These are phyloP conservation scores for Eucalyptus fibrosa DNA, from an alignment of 345 rosid genomes.

Conservation along the genomic window DNA sequence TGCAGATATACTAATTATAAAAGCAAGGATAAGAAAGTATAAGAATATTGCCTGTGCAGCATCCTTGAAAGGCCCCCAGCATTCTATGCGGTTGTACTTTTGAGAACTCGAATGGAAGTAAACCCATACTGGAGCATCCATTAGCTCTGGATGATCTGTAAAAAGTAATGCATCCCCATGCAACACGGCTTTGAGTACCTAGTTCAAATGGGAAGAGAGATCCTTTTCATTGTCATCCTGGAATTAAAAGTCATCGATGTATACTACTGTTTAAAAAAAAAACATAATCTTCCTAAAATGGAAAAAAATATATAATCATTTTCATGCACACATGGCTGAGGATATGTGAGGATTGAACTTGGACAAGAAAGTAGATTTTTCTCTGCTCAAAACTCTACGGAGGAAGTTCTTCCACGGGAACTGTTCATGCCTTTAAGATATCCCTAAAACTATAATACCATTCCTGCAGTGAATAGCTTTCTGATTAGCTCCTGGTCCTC, in stretches of 20 bases:
- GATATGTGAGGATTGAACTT: not conserved
- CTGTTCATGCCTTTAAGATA: not conserved
- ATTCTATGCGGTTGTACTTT: conserved; percentile 59
- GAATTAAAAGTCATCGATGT: not conserved
- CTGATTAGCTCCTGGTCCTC: not conserved
- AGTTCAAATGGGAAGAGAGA: not conserved
- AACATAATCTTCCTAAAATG: not conserved
- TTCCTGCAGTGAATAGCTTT: not conserved
- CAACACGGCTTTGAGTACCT: conserved; percentile 74
- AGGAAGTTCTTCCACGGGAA: not conserved
- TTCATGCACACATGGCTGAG: not conserved
- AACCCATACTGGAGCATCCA: conserved; percentile 62
- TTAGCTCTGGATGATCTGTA: conserved; percentile 53
- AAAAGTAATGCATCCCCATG: conserved; percentile 75
- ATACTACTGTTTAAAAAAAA: not conserved
- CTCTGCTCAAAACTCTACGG: not conserved
- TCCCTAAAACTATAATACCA: not conserved
- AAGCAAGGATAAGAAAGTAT: not conserved
- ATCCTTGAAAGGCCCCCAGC: conserved; percentile 81
- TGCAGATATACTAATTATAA: not conserved
- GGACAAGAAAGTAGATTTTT: not conserved
- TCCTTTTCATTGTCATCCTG: not conserved
- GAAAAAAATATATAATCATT: not conserved
- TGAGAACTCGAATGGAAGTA: conserved; percentile 75
- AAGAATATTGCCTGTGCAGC: conserved; percentile 43